phyloP scores from a whole-genome alignment of 1,139 yeast species.

The Yamadazyma membranifaciens region DNA sequence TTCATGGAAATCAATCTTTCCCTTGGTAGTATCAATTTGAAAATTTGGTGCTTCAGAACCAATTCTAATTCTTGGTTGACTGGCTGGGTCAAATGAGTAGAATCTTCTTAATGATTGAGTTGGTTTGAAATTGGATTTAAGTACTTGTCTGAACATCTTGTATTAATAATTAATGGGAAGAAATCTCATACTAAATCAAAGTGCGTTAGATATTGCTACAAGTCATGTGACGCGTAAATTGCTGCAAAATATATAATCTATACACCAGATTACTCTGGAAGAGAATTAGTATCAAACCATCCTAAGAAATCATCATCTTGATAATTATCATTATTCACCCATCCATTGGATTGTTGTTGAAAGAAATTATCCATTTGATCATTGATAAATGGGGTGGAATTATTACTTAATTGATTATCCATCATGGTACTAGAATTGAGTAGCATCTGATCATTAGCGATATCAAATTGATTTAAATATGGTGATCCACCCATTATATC shows the following conservation, averaged over 20 bases:
- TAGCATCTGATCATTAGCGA: conserved; percentile 16
- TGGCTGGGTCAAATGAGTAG: conserved; percentile 52
- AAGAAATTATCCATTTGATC: conserved; percentile 56
- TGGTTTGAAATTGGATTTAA: conserved; percentile 5
- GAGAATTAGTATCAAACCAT: conserved; percentile 78
- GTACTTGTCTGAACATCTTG: conserved; percentile 16
- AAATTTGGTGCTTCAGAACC: conserved; percentile 84
- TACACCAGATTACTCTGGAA: conserved; percentile 8
- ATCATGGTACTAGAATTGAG: conserved; percentile 14
- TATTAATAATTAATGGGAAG: conserved; percentile 2
- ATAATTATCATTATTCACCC: conserved; percentile 72
- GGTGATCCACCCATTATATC: conserved; percentile 2
- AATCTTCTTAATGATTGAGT: conserved; percentile 22
- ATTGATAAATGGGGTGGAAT: conserved; percentile 14
- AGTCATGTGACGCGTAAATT: conserved; percentile 9
- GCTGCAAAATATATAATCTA: not conserved
- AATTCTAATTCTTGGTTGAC: conserved; percentile 66
- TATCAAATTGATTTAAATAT: conserved; percentile 8
- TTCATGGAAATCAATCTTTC: conserved; percentile 73
- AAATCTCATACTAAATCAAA: no score
- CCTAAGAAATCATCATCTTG: conserved; percentile 80
- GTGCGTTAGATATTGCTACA: conserved; percentile 9
- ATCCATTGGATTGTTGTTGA: conserved; percentile 81
- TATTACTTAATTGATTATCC: conserved; percentile 7
- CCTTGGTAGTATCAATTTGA: conserved; percentile 69